These are phyloP conservation scores for Acacia pycnantha DNA, from an alignment of 331 rosid species.

Conservation along the genomic window DNA sequence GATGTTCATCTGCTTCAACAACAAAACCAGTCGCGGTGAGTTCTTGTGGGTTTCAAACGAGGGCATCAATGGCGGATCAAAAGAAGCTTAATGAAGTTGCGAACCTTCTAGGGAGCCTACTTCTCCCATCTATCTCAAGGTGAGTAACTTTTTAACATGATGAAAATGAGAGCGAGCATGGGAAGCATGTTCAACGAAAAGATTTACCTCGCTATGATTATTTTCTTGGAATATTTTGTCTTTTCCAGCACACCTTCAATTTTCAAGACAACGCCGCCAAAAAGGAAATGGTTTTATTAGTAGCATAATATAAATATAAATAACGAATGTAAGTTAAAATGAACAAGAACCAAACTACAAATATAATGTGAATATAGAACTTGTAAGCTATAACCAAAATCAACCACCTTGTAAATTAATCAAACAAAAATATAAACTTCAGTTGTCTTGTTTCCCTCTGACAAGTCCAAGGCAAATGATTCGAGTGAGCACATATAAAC, in stretches of 20 bases:
- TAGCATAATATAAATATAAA: neutral
- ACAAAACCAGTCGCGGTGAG: too few species aligned
- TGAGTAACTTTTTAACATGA: neutral
- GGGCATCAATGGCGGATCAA: too few species aligned
- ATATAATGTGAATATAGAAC: neutral
- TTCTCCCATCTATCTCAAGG: neutral
- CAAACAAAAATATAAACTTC: conserved; percentile 30
- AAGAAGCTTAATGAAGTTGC: too few species aligned
- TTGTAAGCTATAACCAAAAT: conserved; percentile 25
- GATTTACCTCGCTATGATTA: neutral
- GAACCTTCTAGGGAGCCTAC: too few species aligned
- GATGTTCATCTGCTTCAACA: too few species aligned
- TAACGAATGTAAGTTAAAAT: neutral
- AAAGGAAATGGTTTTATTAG: neutral
- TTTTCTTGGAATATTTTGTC: neutral
- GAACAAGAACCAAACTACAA: neutral
- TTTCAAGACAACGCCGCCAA: neutral
- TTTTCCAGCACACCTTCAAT: neutral
- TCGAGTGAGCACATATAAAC: conserved; percentile 32
- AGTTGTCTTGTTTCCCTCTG: conserved; percentile 25
- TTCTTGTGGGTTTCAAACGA: too few species aligned
- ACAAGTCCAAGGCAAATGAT: conserved; percentile 23
- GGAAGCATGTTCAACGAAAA: neutral
- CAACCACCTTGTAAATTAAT: conserved; percentile 36
- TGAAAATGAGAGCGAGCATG: neutral